Evolutionary conservation across 1,284 basidiomycete genomes (phyloP).

Genomic region (Schizophyllum amplum): DNA sequence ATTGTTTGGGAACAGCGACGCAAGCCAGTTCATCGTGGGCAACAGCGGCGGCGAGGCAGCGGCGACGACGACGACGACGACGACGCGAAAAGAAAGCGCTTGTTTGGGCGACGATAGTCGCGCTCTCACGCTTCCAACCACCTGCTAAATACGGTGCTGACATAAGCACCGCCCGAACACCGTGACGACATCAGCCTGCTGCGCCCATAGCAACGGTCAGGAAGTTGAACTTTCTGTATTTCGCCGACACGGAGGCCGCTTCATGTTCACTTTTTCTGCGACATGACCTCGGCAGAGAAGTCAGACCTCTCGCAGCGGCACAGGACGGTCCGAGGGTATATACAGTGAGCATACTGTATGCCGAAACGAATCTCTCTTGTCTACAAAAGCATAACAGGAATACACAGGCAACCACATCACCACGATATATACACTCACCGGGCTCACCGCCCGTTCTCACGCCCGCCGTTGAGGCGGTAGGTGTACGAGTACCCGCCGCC

Average conservation of each 20-base stretch:
- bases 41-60: not conserved
- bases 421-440: not conserved
- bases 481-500: not conserved
- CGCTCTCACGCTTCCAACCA: not conserved
- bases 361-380: not conserved
- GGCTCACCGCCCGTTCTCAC: not conserved
- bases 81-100: not conserved
- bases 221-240: not conserved
- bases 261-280: not conserved
- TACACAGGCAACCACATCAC: not conserved
- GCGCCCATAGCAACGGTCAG: not conserved
- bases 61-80: not conserved
- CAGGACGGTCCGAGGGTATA: too few species aligned
- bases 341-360: too few species aligned
- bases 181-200: not conserved
- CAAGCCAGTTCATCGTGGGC: slow-evolving; percentile 59
- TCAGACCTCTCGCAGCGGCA: too few species aligned
- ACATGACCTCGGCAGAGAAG: too few species aligned
- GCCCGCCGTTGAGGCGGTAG: not conserved
- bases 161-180: not conserved
- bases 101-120: not conserved
- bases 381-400: not conserved
- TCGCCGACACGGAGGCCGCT: not conserved
- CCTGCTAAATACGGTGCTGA: not conserved
- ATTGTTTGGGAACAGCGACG: slow-evolving; percentile 50